These are phyloP conservation scores for Russula griseocarnosa DNA, from an alignment of 768 basidiomycete species.

Conservation along the genomic window DNA sequence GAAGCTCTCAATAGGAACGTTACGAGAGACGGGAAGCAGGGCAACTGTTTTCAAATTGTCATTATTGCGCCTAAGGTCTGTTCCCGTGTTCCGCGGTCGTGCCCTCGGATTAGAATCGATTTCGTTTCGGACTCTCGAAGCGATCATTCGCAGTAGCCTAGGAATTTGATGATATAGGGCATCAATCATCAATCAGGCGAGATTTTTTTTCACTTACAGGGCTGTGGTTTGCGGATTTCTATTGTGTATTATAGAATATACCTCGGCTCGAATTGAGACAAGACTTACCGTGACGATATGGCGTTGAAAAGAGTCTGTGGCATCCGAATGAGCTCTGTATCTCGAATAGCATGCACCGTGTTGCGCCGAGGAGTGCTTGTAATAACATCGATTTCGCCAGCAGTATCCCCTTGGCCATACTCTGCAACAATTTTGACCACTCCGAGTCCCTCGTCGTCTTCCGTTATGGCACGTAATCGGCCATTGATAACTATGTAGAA, in stretches of 20 bases:
- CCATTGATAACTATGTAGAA: constrained; percentile 99
- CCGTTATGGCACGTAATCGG: constrained; percentile 84
- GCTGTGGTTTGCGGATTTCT: constrained; percentile 85
- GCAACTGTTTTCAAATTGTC: constrained; percentile 92
- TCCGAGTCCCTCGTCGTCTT: constrained; percentile 70
- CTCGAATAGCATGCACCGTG: constrained; percentile 96
- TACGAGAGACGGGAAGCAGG: constrained; percentile 80
- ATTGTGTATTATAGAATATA: constrained; percentile 6
- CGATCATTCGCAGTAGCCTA: constrained; percentile 83
- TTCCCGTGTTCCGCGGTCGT: constrained; percentile 48
- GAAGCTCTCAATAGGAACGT: constrained; percentile 86
- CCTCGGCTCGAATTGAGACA: constrained; percentile 2
- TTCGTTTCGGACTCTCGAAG: constrained; percentile 83
- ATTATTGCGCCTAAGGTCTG: constrained; percentile 73
- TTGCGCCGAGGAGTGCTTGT: constrained; percentile 82
- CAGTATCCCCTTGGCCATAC: constrained; percentile 95
- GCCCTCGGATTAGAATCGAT: constrained; percentile 57
- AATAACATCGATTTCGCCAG: constrained; percentile 97
- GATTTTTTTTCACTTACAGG: constrained; percentile 48
- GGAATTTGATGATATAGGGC: not conserved
- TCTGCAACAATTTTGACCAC: constrained; percentile 82
- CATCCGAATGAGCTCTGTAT: constrained; percentile 95
- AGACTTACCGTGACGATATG: constrained; percentile 72
- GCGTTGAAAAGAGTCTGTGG: constrained; percentile 97
- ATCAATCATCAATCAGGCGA: not conserved